Base-by-base conservation (phyloP, 805 yeast species). In the Candida oleophila region DNA sequence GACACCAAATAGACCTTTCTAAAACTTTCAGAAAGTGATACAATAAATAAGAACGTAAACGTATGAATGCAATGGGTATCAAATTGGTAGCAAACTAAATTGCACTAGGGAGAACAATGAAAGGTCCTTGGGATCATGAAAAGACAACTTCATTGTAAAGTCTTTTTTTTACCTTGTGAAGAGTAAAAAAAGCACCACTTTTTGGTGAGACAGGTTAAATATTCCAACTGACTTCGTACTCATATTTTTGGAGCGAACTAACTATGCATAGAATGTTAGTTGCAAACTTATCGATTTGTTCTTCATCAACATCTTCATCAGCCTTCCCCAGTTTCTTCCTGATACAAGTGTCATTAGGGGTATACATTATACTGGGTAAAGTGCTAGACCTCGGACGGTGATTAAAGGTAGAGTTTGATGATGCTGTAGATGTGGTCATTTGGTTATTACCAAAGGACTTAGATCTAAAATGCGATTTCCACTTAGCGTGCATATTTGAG, bases 221-320 rank as follows among this genome's bases (percentile, higher is more conserved):
- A 20, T 36, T 42, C 45, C 45, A 42, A 9, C 20, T n/a, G 11
- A 34, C 22, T 36, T 42, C 45, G 39, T 34, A 18, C 18, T 36
- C 38, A 22, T 42, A 22, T 12, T 34, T 22, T 20, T 35, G 45
- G 8, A 42, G 33, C 9, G 40, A 35, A 22, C 33, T 48, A 2
- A 55, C 52, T 16, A 55, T 57, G 28, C 44, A 46, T 15, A 57
- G 42, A 32, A 57, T 57, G 21, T 53, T 52, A 20, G 42, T 50
- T 22, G 60, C 60, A 22, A 56, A 46, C 12, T 43, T 46, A 38
- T 56, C 61, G 5, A 56, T 49, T 14, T 42, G 44, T 41, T 54
- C 55, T 19, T 50, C 53, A 16, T 39, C 43, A 2, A 20, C 41
- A 11, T 42, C 30, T 18, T 34, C 35, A 11, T 47, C 44, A 19